These are phyloP conservation scores for Eremomyces bilateralis DNA, from an alignment of 495 filamentous ascomycete genomes.

Conservation along the genomic window DNA sequence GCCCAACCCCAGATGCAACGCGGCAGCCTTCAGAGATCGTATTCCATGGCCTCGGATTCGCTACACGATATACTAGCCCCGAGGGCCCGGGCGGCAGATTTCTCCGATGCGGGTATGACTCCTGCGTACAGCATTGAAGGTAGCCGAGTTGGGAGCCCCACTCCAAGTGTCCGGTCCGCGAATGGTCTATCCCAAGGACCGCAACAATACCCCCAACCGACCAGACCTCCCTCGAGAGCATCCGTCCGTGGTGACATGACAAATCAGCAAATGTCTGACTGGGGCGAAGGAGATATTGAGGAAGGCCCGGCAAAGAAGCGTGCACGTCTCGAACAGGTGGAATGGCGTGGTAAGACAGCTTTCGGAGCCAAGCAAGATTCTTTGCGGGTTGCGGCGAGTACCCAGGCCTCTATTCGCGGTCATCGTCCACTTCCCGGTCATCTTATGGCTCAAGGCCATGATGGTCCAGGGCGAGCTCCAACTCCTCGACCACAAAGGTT, in stretches of 20 bases:
- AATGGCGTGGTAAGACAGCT: slow-evolving; percentile 41
- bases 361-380: slow-evolving; percentile 55
- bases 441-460: slow-evolving; percentile 25
- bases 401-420: slow-evolving; percentile 66
- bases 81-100: too few relatives aligned
- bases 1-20: too few relatives aligned
- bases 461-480: slow-evolving; percentile 59
- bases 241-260: slow-evolving; percentile 9
- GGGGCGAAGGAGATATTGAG: slow-evolving; percentile 29
- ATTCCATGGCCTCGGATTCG: too few relatives aligned
- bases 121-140: slow-evolving; percentile 11
- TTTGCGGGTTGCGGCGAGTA: slow-evolving; percentile 70
- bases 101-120: too few relatives aligned
- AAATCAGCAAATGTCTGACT: slow-evolving; percentile 12
- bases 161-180: slow-evolving; percentile 17
- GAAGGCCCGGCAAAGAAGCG: slow-evolving; percentile 36
- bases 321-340: slow-evolving; percentile 48
- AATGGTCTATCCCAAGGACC: slow-evolving; percentile 6
- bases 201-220: slow-evolving; percentile 13
- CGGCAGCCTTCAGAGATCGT: too few relatives aligned
- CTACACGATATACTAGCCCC: slow-evolving; percentile 5
- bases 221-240: slow-evolving; percentile 25
- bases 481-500: slow-evolving; percentile 31
- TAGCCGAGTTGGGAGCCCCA: slow-evolving; percentile 21
- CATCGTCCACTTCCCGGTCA: slow-evolving; percentile 52